Conservation (phyloP, 2,329 filamentous ascomycete genomes). For the Pleurostoma richardsiae region DNA sequence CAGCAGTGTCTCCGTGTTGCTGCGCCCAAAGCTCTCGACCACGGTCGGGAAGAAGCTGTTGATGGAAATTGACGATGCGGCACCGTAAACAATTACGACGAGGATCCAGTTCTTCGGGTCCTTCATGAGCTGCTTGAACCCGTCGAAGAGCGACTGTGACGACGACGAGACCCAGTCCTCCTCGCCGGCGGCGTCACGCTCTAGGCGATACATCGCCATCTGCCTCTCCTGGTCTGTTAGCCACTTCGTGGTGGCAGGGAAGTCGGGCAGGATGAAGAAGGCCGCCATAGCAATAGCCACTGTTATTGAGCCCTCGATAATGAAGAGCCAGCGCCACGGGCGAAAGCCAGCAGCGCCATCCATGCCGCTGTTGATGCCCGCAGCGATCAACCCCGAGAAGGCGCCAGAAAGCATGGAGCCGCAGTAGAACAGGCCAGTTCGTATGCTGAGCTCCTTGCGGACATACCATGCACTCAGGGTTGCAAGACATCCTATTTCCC, state of each 20-base stretch:
- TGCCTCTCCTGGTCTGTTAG: conserved; percentile 11
- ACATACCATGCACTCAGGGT: conserved; percentile 66
- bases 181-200: conserved; percentile 14
- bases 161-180: conserved; percentile 12
- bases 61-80: conserved; percentile 11
- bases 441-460: conserved; percentile 60
- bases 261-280: conserved; percentile 11
- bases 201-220: conserved; percentile 10
- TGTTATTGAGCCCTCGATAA: conserved; percentile 36
- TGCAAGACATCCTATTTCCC: conserved; percentile 50
- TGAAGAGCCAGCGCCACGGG: conserved; percentile 65
- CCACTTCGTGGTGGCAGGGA: conserved; percentile 10
- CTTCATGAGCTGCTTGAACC: conserved; percentile 11
- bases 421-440: conserved; percentile 62
- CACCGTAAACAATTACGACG: conserved; percentile 11
- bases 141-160: conserved; percentile 10
- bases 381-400: conserved; percentile 62
- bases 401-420: conserved; percentile 67
- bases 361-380: conserved; percentile 63
- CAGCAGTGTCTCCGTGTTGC: neutral
- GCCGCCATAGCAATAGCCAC: conserved; percentile 7
- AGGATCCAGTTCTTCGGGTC: conserved; percentile 16
- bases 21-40: neutral
- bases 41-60: conserved; percentile 17
- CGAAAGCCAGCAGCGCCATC: conserved; percentile 48